Evolutionary conservation across 371 early-diverging fungal species (phyloP), one percentile per base, ranked within the genome.

Genomic region (Haplosporangium sp.): DNA sequence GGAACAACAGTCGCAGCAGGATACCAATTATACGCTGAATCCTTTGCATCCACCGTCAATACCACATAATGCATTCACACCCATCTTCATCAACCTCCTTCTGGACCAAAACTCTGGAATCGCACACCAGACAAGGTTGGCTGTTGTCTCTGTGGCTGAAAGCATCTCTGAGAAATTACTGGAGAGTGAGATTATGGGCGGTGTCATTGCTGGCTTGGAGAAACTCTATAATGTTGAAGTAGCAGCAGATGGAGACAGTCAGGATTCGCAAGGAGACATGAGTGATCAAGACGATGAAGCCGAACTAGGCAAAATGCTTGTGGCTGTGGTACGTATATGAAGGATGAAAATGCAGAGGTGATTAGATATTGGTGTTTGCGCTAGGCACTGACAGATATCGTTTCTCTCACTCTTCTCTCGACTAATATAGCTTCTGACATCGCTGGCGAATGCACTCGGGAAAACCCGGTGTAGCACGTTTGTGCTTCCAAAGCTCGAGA

Each of bases 281-380:
- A 59, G 59, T 42, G 63, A 69, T 16, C 64, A 58, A n/a, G 58
- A 62, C 37, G 86, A 86, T 14, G 88, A 86, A 61, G 81, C 85
- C 18, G 85, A 83, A 56, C 69, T 88, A 29, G 85, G 85, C n/a
- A 88, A 88, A 60, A 83, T 85, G 59, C 81, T 84, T 23, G 85
- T 86, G 64, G 82, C 86, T 43, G 84, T 85, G 59, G 88, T 87
- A 82, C 73, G 76, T 51, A 5, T 14, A 23, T 1, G 7, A 18
- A 16, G n/a, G 18, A 36, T 2, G 18, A 47, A 46, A 48, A 50
- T 14, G 14, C 7, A 8, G n/a, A 23, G 16, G 20, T 4, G 29
- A 29, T 29, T 29, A 4, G 29, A 29, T 29, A 8, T 61, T 18
- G 21, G 6, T n/a, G 16, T 18, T 37, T 40, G n/a, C 14, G 5